These are phyloP conservation scores for Scopulariopsis brevicaulis DNA, from an alignment of 2,329 filamentous ascomycete genomes.

Conservation along the genomic window DNA sequence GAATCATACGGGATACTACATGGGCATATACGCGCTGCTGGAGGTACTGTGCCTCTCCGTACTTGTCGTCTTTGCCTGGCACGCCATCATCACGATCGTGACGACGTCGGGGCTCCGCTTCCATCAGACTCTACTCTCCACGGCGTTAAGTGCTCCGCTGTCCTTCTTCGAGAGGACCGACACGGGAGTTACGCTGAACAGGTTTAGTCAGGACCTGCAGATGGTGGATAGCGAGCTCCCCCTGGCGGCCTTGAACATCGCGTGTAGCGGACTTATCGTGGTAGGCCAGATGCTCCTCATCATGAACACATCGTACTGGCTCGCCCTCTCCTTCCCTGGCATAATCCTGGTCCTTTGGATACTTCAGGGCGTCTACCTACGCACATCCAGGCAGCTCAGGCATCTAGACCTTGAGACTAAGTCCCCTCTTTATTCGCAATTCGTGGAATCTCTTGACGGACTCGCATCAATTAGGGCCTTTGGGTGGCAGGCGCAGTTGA, in stretches of 20 bases:
- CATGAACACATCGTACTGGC: constrained; percentile 26
- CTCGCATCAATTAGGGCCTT: constrained; percentile 45
- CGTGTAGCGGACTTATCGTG: constrained; percentile 11
- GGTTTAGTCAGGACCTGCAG: constrained; percentile 33
- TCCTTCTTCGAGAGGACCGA: constrained; percentile 29
- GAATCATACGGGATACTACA: no score
- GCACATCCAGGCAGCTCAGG: constrained; percentile 48
- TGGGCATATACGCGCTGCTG: no score
- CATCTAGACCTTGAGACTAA: constrained; percentile 52
- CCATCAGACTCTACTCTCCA: constrained; percentile 19
- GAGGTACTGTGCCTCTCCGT: no score
- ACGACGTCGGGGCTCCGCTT: constrained; percentile 18
- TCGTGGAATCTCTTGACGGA: constrained; percentile 43
- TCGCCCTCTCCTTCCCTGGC: constrained; percentile 37
- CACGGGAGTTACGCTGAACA: constrained; percentile 25
- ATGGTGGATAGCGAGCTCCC: constrained; percentile 28
- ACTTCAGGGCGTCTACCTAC: constrained; percentile 46
- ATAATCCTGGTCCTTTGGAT: constrained; percentile 31
- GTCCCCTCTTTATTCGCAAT: constrained; percentile 43
- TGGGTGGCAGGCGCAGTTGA: constrained; percentile 34
- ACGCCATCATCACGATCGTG: constrained; percentile 12
- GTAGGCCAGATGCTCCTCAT: constrained; percentile 37
- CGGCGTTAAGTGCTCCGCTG: constrained; percentile 24
- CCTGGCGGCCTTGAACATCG: constrained; percentile 17
- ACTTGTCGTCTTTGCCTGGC: no score